These are phyloP conservation scores for Claviceps sp. DNA, from an alignment of 2,329 filamentous ascomycete genomes.

Conservation along the genomic window DNA sequence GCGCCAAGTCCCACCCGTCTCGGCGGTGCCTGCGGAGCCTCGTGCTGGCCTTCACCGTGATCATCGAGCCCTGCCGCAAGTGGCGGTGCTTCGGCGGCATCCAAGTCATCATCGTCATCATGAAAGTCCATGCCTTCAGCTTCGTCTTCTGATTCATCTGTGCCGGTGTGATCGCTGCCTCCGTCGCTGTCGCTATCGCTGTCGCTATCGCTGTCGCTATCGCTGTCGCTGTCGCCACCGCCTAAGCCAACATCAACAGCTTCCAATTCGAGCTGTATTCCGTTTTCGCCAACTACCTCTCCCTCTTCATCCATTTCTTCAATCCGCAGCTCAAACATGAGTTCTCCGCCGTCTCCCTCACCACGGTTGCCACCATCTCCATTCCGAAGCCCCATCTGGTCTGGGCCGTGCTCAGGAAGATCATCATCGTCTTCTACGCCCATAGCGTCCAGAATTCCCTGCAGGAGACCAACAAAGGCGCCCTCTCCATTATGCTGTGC, in stretches of 20 bases:
- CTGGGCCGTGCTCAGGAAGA: conserved; percentile 7
- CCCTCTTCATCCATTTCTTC: conserved; percentile 18
- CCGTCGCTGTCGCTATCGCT: neutral
- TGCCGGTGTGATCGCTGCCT: neutral
- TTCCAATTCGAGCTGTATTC: conserved; percentile 9
- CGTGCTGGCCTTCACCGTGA: conserved; percentile 15
- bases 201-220: too few relatives aligned
- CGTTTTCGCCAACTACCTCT: conserved; percentile 25
- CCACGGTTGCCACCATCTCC: conserved; percentile 10
- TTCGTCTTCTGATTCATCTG: neutral
- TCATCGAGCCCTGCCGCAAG: conserved; percentile 3
- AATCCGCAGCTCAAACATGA: conserved; percentile 22
- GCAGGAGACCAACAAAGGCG: conserved; percentile 22
- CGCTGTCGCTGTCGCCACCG: neutral
- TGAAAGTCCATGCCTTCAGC: neutral
- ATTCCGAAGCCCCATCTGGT: conserved; percentile 6
- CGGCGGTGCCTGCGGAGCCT: conserved; percentile 22
- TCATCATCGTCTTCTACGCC: conserved; percentile 19
- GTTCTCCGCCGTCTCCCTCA: conserved; percentile 9
- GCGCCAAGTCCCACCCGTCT: conserved; percentile 20
- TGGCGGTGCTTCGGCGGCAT: neutral
- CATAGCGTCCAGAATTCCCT: conserved; percentile 23
- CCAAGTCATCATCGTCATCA: neutral
- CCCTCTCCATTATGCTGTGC: conserved; percentile 12
- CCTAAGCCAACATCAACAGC: neutral